A percentile compares a stretch with the other conserved stretches of the same genome.
Evolutionary conservation across 371 early-diverging fungal species (phyloP).

Genomic region (Entomophthora muscae): DNA sequence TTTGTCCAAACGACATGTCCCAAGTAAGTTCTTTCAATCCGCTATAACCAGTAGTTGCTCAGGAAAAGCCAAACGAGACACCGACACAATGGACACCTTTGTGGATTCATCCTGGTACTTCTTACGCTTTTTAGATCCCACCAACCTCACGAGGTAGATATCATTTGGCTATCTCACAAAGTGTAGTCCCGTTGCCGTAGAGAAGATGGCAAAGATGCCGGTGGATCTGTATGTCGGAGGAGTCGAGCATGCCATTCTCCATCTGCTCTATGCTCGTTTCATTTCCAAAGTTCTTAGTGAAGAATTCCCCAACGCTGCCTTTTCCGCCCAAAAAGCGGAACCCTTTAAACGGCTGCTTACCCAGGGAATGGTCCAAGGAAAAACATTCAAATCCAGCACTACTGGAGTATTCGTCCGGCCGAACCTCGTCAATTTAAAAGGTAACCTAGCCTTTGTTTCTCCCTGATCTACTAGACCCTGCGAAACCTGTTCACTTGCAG

Average conservation of each 20-base stretch:
- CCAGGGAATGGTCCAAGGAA: conserved; percentile 90
- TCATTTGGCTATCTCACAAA: not conserved
- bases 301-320: too few relatives aligned
- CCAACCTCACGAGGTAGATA: conserved; percentile 30
- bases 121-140: conserved; percentile 62
- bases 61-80: conserved; percentile 58
- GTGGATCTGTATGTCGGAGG: conserved; percentile 91
- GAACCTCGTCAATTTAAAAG: conserved; percentile 44
- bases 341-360: conserved; percentile 74
- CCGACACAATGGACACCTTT: conserved; percentile 93
- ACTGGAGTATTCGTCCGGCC: conserved; percentile 64
- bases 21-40: conserved; percentile 32
- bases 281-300: conserved; percentile 59
- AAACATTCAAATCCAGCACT: conserved; percentile 54
- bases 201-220: conserved; percentile 51
- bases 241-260: conserved; percentile 84
- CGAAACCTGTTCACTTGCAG: conserved; percentile 32
- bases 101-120: conserved; percentile 94
- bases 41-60: conserved; percentile 29
- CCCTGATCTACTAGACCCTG: conserved; percentile 17
- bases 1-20: conserved; percentile 56
- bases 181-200: conserved; percentile 33
- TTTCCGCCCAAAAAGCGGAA: conserved; percentile 40
- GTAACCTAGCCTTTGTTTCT: conserved; percentile 13
- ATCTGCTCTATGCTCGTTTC: conserved; percentile 88